Base-by-base conservation (phyloP, 371 early-diverging fungal genomes). In the Syncephalis plumigaleata region DNA sequence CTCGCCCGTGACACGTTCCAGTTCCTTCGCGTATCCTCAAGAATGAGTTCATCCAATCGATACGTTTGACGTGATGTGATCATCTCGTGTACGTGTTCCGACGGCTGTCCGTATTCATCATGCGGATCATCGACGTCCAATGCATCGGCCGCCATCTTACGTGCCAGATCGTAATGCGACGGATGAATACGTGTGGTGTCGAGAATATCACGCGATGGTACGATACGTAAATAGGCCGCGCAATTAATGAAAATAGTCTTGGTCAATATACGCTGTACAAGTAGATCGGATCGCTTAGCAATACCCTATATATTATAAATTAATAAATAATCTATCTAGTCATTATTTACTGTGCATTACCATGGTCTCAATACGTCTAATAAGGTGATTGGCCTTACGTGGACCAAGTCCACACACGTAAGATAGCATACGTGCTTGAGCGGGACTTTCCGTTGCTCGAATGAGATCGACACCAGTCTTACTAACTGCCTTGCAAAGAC, bases 141-240 rank as follows among this genome's bases (percentile, higher is more conserved):
- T 0, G 97, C 96, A 59, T 93, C 95, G 8, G 87, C 84, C 2
- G 91, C 96, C 92, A 96, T 93, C 60, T 98, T 92, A 24, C 95
- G 74, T 1, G 96, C 96, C 36, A 92, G 63, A 20, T 81, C 81
- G 53, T 98, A 98, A 59, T 95, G 87, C 59, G 90, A 84, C 8
- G 91, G 92, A 57, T 94, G 96, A 38, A 98, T 86, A 24, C 96
- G 79, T 20, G 94, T 98, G 52, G 80, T 80, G 58, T 98, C 98
- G 36, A 98, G 68, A 46, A 94, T 89, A 56, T 75, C 70, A 3
- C 61, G 64, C 13, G 71, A 61, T 27, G 72, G 67, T 17, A 53
- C 60, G 46, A 98, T 79, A 42, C 87, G 83, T 25, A 98, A 56
- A 63, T 91, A 96, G 40, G 86, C 78, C 17, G 90, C 83, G 57